Percentiles rank a stretch among this genome's conserved stretches.
These are phyloP conservation scores for Suzukiozyma palmioleophila DNA, from an alignment of 1,139 yeast genomes.

Conservation along the genomic window DNA sequence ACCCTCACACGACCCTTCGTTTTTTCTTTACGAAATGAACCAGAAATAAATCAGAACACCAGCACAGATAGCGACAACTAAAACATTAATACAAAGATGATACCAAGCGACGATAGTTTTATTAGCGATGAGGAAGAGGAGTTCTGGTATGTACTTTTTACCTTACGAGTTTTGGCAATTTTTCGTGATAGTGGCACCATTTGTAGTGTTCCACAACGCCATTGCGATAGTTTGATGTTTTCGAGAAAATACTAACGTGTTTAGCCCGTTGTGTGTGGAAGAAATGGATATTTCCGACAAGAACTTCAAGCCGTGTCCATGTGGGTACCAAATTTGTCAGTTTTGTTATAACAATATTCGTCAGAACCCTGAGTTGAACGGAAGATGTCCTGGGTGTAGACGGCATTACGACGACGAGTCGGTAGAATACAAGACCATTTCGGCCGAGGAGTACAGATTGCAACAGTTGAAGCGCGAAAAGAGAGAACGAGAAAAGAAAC, in stretches of 20 bases:
- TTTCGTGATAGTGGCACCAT: no score
- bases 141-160: slow-evolving; percentile 44
- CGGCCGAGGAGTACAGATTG: slow-evolving; percentile 78
- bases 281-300: slow-evolving; percentile 96
- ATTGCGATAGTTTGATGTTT: not conserved
- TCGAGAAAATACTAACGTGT: slow-evolving; percentile 15
- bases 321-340: slow-evolving; percentile 98
- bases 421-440: slow-evolving; percentile 79
- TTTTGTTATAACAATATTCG: slow-evolving; percentile 96
- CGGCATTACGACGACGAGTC: slow-evolving; percentile 89
- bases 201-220: no score
- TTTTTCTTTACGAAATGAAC: no score
- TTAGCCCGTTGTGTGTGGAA: slow-evolving; percentile 92
- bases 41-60: no score
- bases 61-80: no score
- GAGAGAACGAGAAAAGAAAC: slow-evolving; percentile 82
- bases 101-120: slow-evolving; percentile 41
- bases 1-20: no score
- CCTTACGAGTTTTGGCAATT: no score
- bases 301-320: slow-evolving; percentile 97
- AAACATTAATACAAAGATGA: slow-evolving; percentile 6
- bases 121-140: slow-evolving; percentile 82
- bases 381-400: slow-evolving; percentile 97
- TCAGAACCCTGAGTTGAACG: slow-evolving; percentile 91
- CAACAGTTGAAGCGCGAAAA: slow-evolving; percentile 79